These are phyloP conservation scores for Circinella umbellata DNA, from an alignment of 371 early-diverging fungal genomes.

Conservation along the genomic window DNA sequence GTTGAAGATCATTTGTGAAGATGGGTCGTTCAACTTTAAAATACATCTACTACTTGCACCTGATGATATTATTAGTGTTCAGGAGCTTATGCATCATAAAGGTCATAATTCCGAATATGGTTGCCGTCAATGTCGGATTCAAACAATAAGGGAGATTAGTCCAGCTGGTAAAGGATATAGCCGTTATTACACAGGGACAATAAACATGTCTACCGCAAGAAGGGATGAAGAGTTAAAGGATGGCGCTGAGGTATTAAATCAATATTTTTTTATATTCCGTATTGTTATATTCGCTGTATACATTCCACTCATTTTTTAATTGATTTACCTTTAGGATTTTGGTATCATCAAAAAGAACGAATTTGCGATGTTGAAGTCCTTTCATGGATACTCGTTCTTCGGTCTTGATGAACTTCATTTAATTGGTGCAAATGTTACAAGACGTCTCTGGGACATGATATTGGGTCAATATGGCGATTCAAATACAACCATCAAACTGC, in stretches of 20 bases:
- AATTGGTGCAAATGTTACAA: not conserved
- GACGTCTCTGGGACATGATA: not conserved
- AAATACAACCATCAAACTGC: not conserved
- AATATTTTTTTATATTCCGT: too few species aligned
- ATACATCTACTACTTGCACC: not conserved
- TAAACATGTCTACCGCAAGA: not conserved
- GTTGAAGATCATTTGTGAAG: slow-evolving; percentile 1
- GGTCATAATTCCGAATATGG: not conserved
- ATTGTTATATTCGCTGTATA: too few species aligned
- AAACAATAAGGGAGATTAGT: not conserved
- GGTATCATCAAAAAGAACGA: not conserved
- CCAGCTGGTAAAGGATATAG: slow-evolving; percentile 9
- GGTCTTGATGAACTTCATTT: not conserved
- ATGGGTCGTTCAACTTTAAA: not conserved
- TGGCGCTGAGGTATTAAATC: not conserved
- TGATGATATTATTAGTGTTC: slow-evolving; percentile 6
- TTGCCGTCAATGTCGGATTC: not conserved
- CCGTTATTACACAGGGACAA: slow-evolving; percentile 1
- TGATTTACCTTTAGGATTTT: not conserved
- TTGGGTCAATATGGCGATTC: not conserved
- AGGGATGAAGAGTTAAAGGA: not conserved
- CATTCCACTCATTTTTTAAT: too few species aligned
- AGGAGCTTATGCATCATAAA: not conserved
- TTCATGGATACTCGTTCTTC: not conserved
- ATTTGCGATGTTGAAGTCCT: not conserved